Base-by-base conservation (phyloP, 768 basidiomycete genomes). In the Baorangia bicolor region DNA sequence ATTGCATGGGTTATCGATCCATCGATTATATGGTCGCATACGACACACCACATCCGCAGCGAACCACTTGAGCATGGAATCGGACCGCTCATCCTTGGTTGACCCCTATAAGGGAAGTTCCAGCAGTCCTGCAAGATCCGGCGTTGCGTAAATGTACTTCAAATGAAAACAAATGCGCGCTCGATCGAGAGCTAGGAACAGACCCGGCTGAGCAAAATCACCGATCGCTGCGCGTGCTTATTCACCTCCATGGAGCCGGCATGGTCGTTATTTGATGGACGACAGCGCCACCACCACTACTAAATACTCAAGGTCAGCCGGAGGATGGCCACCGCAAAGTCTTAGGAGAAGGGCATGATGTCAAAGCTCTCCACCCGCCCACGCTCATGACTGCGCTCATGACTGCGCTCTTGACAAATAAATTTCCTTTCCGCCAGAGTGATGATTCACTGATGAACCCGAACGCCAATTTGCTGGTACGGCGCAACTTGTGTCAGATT, bases 401-500 rank as follows among this genome's bases (percentile, higher is more conserved):
- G n/a, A n/a, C n/a, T n/a, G n/a, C 68, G 47, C 83, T 74, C 47
- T 81, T 83, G 49, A 91, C 88, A 64, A 92, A 88, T 69, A 64
- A 92, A 88, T 69, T 89, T 86, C 37, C 78, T 81, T 2, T 92
- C 75, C 21, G 13, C 13, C 2, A 91, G 78, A 91, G 76, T 89
- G 90, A 92, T 18, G 90, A 88, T 64, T 90, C 91, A 91, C 75
- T 89, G 90, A 92, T 18, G 90, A 88, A 64, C 90, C 91, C 39
- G 85, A 85, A 61, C 81, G 84, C 84, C 44, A 10, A 3, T 28
- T 11, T 41, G 27, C 28, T 11, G 34, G 20, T 39, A 55, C 25
- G 40, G 48, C 37, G 42, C 43, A 42, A 40, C 30, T 18, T 31
- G 44, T 25, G 50, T 53, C 40, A 49, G 42, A 33, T 35, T 21